Evolutionary conservation across 1,139 yeast genomes (phyloP).

Genomic region (Pichia sp.): DNA sequence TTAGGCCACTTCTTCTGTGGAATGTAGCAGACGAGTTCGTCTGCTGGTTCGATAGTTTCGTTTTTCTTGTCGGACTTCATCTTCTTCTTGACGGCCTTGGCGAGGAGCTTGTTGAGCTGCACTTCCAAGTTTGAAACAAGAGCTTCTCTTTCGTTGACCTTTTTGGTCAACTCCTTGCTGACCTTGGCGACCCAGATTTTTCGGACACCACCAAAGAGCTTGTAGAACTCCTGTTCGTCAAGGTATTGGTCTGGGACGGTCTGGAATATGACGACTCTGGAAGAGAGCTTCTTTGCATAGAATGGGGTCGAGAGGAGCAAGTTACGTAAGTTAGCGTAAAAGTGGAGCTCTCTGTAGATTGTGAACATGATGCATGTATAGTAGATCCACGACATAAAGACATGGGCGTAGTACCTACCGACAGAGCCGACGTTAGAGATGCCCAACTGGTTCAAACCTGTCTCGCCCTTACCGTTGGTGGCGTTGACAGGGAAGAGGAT

Average conservation of each 20-base stretch:
- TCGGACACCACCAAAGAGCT: conserved; percentile 57
- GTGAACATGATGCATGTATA: conserved; percentile 58
- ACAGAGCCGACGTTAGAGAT: conserved; percentile 60
- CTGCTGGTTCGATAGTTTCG: conserved; percentile 49
- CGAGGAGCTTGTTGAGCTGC: conserved; percentile 51
- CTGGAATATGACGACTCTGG: conserved; percentile 65
- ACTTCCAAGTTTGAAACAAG: conserved; percentile 56
- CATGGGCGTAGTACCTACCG: conserved; percentile 67
- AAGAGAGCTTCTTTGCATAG: conserved; percentile 60
- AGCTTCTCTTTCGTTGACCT: conserved; percentile 53
- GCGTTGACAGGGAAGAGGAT: conserved; percentile 85
- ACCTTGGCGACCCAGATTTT: conserved; percentile 64
- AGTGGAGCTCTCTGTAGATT: conserved; percentile 67
- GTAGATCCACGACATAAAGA: conserved; percentile 63
- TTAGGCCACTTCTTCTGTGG: conserved; percentile 65
- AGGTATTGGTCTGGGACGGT: conserved; percentile 51
- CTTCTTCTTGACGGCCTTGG: conserved; percentile 54
- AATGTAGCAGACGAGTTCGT: conserved; percentile 54
- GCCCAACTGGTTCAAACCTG: conserved; percentile 54
- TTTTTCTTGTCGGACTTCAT: conserved; percentile 56
- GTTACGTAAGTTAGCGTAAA: conserved; percentile 63
- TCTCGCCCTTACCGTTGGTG: conserved; percentile 58
- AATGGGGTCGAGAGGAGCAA: conserved; percentile 67
- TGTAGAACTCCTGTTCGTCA: conserved; percentile 50
- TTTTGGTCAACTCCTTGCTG: conserved; percentile 47